These are phyloP conservation scores for Urochloa ruziziensis DNA, from an alignment of 176 grass and related monocot species.

Conservation along the genomic window DNA sequence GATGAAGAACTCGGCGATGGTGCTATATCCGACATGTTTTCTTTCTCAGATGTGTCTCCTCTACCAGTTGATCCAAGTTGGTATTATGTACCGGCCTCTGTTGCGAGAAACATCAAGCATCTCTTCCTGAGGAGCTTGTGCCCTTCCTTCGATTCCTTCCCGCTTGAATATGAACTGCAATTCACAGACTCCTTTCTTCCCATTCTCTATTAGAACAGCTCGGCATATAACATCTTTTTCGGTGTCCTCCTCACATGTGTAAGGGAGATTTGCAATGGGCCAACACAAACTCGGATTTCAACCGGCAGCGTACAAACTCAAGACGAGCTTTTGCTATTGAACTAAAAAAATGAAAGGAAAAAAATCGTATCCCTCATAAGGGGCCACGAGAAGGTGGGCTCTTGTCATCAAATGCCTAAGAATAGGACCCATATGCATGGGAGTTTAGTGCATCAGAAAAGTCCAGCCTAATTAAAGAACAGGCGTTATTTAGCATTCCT, in stretches of 20 bases:
- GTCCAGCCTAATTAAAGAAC: conserved; percentile 17
- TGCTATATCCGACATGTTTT: conserved; percentile 35
- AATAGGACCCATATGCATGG: conserved; percentile 14
- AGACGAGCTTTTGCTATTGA: not conserved
- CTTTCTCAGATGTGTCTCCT: not conserved
- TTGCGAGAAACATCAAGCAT: not conserved
- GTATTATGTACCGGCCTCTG: not conserved
- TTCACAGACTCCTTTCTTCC: not conserved
- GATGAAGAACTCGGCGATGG: conserved; percentile 29
- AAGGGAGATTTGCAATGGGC: not conserved
- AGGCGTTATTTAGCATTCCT: conserved; percentile 17
- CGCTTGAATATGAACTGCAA: not conserved
- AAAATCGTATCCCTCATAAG: not conserved
- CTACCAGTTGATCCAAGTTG: not conserved
- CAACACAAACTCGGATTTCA: not conserved
- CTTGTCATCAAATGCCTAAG: conserved; percentile 3
- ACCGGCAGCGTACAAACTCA: not conserved
- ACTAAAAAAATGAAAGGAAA: not conserved
- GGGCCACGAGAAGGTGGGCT: not conserved
- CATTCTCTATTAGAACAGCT: conserved; percentile 19
- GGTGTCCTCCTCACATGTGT: not conserved
- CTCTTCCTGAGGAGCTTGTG: not conserved
- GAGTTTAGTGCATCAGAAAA: not conserved
- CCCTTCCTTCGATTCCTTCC: not conserved
- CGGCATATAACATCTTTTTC: conserved; percentile 19